Base-by-base conservation (phyloP, 2,329 filamentous ascomycete genomes). In the Sarocladium strictum region DNA sequence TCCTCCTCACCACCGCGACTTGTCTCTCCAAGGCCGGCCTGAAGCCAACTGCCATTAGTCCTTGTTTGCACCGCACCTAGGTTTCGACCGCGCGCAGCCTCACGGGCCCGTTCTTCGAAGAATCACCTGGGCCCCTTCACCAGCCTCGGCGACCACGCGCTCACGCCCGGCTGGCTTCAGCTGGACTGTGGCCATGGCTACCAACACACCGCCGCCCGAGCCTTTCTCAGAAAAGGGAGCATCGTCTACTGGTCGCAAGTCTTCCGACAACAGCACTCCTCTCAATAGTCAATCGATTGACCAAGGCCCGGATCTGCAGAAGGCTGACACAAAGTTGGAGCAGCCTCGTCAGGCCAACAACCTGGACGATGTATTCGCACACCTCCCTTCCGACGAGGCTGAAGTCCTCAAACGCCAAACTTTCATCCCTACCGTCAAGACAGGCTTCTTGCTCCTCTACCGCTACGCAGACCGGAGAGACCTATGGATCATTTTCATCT, bases 341-440 rank as follows among this genome's bases (percentile, higher is more conserved):
- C 33, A 14, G 19, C 32, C 23, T 4, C 19, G 32, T 6, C 32
- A 53, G 11, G 50, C 50, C 19, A 33, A 53, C 33, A 53, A 53
- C 35, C 32, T 23, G 7, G 50, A 53, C 12, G 76, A 81, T 61
- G 72, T 79, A 2, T 81, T 81, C 62, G 71, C 71, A 23, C 79
- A 86, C 66, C 74, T 89, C 2, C 79, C 84, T 1, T 68, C 77
- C 7, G 66, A 83, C 55, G 86, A 90, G 68, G 81, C 76, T 45
- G 71, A 75, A 15, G 78, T 90, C 53, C 69, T 90, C 55, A 81
- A 77, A 65, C 74, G 71, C 56, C 87, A 90, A 69, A 74, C 50
- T 24, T 9, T 53, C 35, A 53, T 53, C 23, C 50, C 50, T 10
- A 17, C 24, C 6, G 50, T 40, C 33, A 38, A 53, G 35, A 53